Conservation (phyloP, 176 grass and related monocot genomes). For the Luzula sylvatica region DNA sequence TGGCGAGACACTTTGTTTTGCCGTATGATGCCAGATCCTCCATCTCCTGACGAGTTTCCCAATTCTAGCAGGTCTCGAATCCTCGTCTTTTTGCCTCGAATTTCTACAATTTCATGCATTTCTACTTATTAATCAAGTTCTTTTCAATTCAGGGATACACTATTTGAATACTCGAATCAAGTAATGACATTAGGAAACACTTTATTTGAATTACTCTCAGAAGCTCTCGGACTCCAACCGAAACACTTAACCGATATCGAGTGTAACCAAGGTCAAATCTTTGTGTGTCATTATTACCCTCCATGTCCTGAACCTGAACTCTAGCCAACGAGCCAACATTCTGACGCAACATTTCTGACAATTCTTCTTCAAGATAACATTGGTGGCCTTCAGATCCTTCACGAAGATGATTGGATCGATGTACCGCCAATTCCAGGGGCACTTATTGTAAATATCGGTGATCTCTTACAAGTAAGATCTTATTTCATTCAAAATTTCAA, state of each 20-base stretch:
- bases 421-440: background rate
- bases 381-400: constrained; percentile 21
- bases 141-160: constrained; percentile 18
- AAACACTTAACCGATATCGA: background rate
- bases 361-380: constrained; percentile 23
- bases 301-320: constrained; percentile 25
- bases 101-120: background rate
- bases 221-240: constrained; percentile 8
- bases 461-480: constrained; percentile 12
- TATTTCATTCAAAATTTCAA: background rate
- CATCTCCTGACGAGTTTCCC: constrained; percentile 25
- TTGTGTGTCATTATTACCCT: constrained; percentile 18
- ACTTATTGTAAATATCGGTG: constrained; percentile 21
- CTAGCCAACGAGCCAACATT: constrained; percentile 13
- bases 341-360: constrained; percentile 17
- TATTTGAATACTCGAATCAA: background rate
- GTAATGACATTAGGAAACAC: background rate
- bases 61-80: constrained; percentile 23
- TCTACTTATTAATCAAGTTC: background rate
- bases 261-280: constrained; percentile 1
- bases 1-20: constrained; percentile 58
- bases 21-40: constrained; percentile 44
- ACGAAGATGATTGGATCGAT: constrained; percentile 8
- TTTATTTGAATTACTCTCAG: constrained; percentile 18
- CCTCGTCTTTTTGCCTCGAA: background rate